A percentile compares a stretch with the other conserved stretches of the same genome.
Conservation (phyloP, 2,329 filamentous ascomycete species). For the Beauveria asiatica region DNA sequence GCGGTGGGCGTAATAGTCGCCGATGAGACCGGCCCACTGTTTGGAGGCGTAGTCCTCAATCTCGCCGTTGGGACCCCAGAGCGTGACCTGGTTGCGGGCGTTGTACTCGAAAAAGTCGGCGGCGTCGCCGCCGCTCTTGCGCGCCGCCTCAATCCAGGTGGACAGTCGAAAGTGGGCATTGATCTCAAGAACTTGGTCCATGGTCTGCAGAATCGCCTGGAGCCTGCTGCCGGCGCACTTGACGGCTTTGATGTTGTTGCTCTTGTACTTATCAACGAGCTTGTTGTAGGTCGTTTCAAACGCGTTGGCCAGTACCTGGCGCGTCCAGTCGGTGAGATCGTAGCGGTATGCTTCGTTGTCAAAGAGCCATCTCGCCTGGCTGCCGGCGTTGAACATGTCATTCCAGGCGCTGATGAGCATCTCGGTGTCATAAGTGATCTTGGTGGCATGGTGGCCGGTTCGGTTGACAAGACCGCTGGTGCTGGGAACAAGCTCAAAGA, state of each 20-base stretch:
- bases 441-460: conserved; percentile 28
- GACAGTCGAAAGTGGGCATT: conserved; percentile 1
- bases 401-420: conserved; percentile 29
- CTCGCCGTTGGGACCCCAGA: conserved; percentile 33
- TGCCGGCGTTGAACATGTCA: conserved; percentile 27
- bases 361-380: conserved; percentile 25
- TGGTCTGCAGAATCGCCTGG: neutral
- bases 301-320: conserved; percentile 36
- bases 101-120: conserved; percentile 33
- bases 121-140: conserved; percentile 8
- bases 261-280: conserved; percentile 27
- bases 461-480: conserved; percentile 28
- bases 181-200: conserved; percentile 9
- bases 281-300: conserved; percentile 29
- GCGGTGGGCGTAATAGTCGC: conserved; percentile 33
- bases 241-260: neutral
- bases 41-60: conserved; percentile 38
- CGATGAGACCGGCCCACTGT: conserved; percentile 35
- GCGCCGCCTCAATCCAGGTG: conserved; percentile 3
- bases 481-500: conserved; percentile 34
- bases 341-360: conserved; percentile 31
- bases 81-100: conserved; percentile 38
- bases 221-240: neutral
- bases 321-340: conserved; percentile 37
- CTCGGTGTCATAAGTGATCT: conserved; percentile 30